phyloP scores from a whole-genome alignment of 257 asterid species.

The Solanum virginianum region DNA sequence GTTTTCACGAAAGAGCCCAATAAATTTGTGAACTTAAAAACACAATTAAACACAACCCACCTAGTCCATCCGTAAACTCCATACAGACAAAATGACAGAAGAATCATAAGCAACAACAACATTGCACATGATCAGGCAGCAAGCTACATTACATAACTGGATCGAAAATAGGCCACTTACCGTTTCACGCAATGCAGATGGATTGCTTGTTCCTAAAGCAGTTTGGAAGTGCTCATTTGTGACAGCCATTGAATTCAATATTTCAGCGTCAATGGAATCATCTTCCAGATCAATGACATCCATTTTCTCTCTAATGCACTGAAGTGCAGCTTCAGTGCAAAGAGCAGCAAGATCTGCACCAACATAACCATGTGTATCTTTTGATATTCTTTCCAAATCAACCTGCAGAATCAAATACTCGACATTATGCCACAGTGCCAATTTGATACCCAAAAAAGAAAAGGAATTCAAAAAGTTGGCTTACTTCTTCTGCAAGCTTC shows the following conservation, averaged over 20 bases:
- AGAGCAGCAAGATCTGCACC: conserved; percentile 59
- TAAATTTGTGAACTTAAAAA: background rate
- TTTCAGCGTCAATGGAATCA: conserved; percentile 48
- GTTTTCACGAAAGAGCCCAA: background rate
- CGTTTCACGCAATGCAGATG: conserved; percentile 50
- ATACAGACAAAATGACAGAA: background rate
- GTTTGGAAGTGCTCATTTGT: conserved; percentile 46
- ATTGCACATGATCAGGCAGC: background rate
- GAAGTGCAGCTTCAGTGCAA: conserved; percentile 59
- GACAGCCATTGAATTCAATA: conserved; percentile 51
- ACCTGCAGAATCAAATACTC: conserved; percentile 19
- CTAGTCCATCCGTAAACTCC: background rate
- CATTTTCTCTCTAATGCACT: conserved; percentile 54
- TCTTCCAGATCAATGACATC: conserved; percentile 55
- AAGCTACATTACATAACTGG: background rate
- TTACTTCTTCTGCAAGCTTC: conserved; percentile 50
- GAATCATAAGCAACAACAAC: background rate
- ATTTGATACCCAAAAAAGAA: background rate
- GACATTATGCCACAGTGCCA: background rate
- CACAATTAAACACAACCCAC: background rate
- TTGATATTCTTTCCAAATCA: conserved; percentile 38
- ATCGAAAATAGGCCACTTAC: conserved; percentile 13
- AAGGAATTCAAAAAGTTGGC: background rate
- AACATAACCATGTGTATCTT: conserved; percentile 45
- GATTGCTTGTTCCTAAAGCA: conserved; percentile 51